Evolutionary conservation across 2,329 filamentous ascomycete species (phyloP).

Genomic region (Neonectria hederae): DNA sequence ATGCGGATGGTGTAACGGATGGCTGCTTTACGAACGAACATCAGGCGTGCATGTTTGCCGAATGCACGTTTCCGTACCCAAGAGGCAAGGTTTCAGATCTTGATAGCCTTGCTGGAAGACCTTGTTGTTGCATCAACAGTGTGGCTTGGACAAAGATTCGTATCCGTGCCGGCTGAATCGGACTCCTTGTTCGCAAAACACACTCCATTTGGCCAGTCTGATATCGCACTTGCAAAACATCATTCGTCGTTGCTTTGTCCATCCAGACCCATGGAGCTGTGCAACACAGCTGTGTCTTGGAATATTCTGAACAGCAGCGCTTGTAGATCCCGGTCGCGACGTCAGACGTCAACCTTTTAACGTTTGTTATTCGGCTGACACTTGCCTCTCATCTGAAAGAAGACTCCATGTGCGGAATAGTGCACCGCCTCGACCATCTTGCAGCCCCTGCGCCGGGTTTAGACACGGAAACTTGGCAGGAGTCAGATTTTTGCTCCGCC

Average conservation of each 20-base stretch:
- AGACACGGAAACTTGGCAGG: conserved; percentile 16
- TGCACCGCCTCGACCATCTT: conserved; percentile 24
- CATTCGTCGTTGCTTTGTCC: conserved; percentile 19
- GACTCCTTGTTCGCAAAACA: conserved; percentile 36
- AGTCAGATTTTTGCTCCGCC: conserved; percentile 14
- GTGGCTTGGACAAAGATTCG: conserved; percentile 20
- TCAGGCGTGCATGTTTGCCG: conserved; percentile 31
- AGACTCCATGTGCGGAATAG: conserved; percentile 13
- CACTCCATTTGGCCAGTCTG: conserved; percentile 31
- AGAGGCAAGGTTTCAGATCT: conserved; percentile 31
- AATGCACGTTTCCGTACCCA: conserved; percentile 32
- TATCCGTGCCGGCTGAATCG: conserved; percentile 16
- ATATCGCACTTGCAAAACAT: conserved; percentile 41
- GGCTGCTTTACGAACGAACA: conserved; percentile 29
- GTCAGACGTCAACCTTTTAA: conserved; percentile 32
- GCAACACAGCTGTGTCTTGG: conserved; percentile 25
- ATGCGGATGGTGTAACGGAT: conserved; percentile 37
- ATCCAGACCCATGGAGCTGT: conserved; percentile 22
- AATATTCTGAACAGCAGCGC: conserved; percentile 24
- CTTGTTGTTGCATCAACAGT: conserved; percentile 18
- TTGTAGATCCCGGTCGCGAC: conserved; percentile 35
- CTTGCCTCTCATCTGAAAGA: neutral
- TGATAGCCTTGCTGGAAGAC: conserved; percentile 1
- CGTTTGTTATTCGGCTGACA: conserved; percentile 20
- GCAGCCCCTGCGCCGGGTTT: conserved; percentile 19